Conservation (phyloP, 257 asterid genomes). For the Coffea eugenioides region DNA sequence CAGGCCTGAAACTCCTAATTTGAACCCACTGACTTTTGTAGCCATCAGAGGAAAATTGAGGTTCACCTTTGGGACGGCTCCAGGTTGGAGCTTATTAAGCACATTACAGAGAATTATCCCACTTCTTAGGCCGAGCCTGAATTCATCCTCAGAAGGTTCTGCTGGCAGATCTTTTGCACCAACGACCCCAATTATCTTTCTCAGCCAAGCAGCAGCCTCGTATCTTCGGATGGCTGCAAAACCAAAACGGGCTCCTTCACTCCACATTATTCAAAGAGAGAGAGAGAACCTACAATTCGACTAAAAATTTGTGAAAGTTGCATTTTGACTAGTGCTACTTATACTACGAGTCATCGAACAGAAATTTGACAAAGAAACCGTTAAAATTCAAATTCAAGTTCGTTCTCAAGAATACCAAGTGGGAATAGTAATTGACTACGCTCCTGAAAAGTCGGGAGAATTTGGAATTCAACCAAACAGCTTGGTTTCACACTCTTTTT, state of each 20-base stretch:
- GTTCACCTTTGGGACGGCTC: conserved; percentile 80
- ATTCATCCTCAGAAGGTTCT: conserved; percentile 97
- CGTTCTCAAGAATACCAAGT: neutral
- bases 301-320: neutral
- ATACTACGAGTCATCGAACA: neutral
- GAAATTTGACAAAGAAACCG: neutral
- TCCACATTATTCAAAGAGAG: neutral
- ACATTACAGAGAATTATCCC: conserved; percentile 91
- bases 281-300: neutral
- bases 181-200: conserved; percentile 83
- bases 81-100: conserved; percentile 82
- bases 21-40: neutral
- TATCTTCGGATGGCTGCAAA: conserved; percentile 74
- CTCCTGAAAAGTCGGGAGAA: neutral
- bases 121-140: conserved; percentile 85
- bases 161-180: conserved; percentile 89
- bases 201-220: conserved; percentile 88
- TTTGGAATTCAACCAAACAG: neutral
- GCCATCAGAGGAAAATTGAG: neutral
- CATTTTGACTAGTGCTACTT: neutral
- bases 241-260: conserved; percentile 11
- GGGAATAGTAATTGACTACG: neutral
- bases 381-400: neutral
- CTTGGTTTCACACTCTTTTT: neutral
- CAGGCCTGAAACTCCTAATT: neutral